Percentiles rank a stretch among this genome's conserved stretches.
Conservation (phyloP, 2,329 filamentous ascomycete genomes). For the Bipolaris bicolor region DNA sequence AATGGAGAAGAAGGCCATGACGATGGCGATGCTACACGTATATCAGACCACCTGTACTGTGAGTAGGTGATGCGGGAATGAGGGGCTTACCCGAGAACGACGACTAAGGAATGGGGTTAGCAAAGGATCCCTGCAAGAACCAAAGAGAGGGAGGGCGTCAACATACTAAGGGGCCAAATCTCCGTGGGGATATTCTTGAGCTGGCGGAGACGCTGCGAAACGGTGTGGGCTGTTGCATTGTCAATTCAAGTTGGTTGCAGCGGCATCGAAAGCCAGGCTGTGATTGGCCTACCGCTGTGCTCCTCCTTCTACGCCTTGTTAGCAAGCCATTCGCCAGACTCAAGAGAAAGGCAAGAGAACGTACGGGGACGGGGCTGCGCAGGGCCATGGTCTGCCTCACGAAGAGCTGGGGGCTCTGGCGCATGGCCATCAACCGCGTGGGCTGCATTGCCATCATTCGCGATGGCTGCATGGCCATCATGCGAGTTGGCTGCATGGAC, state of each 20-base stretch:
- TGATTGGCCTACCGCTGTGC: constrained; percentile 63
- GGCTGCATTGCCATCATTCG: constrained; percentile 51
- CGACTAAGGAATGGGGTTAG: constrained; percentile 59
- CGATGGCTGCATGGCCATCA: constrained; percentile 50
- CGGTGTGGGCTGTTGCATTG: constrained; percentile 76
- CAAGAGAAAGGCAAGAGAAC: constrained; percentile 41
- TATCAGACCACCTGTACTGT: constrained; percentile 30
- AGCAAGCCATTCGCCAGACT: constrained; percentile 37
- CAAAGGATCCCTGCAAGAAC: constrained; percentile 4
- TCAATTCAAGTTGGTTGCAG: constrained; percentile 23
- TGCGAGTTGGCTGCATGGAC: constrained; percentile 50
- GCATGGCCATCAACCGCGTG: constrained; percentile 50
- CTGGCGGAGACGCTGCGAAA: constrained; percentile 91
- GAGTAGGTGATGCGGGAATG: background rate
- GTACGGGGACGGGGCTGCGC: constrained; percentile 72
- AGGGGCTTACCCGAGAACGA: constrained; percentile 78
- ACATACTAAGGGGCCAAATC: constrained; percentile 90
- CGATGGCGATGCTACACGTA: constrained; percentile 65
- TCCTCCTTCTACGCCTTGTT: constrained; percentile 64
- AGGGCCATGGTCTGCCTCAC: constrained; percentile 57
- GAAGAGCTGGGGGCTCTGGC: constrained; percentile 45
- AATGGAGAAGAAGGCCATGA: constrained; percentile 82
- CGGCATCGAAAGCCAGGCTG: constrained; percentile 5
- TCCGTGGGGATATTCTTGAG: constrained; percentile 91
- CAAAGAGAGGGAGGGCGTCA: background rate